Evolutionary conservation across 2,329 filamentous ascomycete species (phyloP), one percentile per base, ranked within the genome.

Genomic region (Monosporascus sp.): DNA sequence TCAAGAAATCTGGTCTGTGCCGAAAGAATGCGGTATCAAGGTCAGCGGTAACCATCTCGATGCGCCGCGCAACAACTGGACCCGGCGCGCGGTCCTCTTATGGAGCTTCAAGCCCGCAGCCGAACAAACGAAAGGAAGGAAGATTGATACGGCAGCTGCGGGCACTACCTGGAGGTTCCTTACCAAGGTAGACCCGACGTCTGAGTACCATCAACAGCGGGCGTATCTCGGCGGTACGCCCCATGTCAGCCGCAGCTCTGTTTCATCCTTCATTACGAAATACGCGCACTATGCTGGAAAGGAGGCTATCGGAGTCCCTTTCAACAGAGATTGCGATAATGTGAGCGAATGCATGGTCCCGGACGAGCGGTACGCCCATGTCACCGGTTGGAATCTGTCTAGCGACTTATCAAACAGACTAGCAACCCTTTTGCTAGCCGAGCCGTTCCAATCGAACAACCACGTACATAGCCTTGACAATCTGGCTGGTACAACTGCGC

Each of bases 131-230:
- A 69, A 72, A 46, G 72, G 72, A 59, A 68, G 69, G 37, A 70
- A 72, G 57, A 65, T 72, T 27, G 71, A 75, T 27, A 78, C 76
- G 54, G 78, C 79, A 51, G 73, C 75, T 3, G 73, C 78, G 1
- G 78, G 78, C 17, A 82, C 81, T 1, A 78, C 75, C 37, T 86
- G 83, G 83, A 74, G 80, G 24, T 85, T 84, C 72, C 68, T 86
- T 52, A 83, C 80, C 11, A 77, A 82, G 51, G 74, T 83, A 53
- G 80, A 84, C 60, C 81, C 81, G 34, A 77, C 78, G 55, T 82
- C 79, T 17, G 73, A 78, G 45, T 77, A 80, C 54, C 80, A 84
- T 61, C 79, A 82, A 67, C 74, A 79, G 62, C 68, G 70, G 22
- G 72, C 72, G 3, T 67, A 75, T 36, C 54, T 74, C 22, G 65